These are phyloP conservation scores for Zymoseptoria tritici DNA, from an alignment of 2,329 filamentous ascomycete genomes.

Conservation along the genomic window DNA sequence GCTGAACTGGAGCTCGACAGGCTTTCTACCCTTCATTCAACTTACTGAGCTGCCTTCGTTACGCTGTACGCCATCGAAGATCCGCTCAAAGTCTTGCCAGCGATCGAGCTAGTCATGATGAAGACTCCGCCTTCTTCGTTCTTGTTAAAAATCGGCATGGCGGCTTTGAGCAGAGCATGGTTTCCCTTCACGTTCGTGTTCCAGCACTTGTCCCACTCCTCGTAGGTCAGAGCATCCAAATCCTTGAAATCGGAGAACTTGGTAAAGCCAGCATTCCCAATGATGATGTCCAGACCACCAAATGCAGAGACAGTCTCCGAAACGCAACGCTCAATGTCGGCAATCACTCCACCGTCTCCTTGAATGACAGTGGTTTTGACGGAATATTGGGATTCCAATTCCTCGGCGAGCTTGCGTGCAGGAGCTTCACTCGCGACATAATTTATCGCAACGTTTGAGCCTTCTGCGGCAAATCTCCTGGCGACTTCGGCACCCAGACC, in stretches of 20 bases:
- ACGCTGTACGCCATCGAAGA: slow-evolving; percentile 65
- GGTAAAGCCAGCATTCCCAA: slow-evolving; percentile 68
- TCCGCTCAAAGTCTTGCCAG: slow-evolving; percentile 45
- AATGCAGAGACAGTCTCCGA: slow-evolving; percentile 52
- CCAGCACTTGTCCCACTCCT: slow-evolving; percentile 61
- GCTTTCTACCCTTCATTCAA: too few relatives aligned
- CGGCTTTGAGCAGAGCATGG: slow-evolving; percentile 27
- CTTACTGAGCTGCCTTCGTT: slow-evolving; percentile 61
- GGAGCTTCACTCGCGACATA: slow-evolving; percentile 56
- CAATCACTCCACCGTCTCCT: slow-evolving; percentile 57
- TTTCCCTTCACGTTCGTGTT: slow-evolving; percentile 50
- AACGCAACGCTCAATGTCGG: slow-evolving; percentile 54
- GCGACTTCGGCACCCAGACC: slow-evolving; percentile 65
- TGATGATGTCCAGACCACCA: slow-evolving; percentile 66
- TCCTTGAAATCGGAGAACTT: slow-evolving; percentile 51
- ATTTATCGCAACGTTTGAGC: slow-evolving; percentile 65
- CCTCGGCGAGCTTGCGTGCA: slow-evolving; percentile 51
- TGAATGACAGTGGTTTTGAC: slow-evolving; percentile 51
- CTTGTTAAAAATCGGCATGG: slow-evolving; percentile 50
- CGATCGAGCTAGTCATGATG: slow-evolving; percentile 56
- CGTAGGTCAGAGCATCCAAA: slow-evolving; percentile 50
- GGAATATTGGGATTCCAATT: slow-evolving; percentile 46
- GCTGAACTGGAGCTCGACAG: too few relatives aligned
- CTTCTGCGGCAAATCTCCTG: slow-evolving; percentile 59
- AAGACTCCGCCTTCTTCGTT: slow-evolving; percentile 58